These are phyloP conservation scores for Candida ovalis DNA, from an alignment of 805 yeast species.

Conservation along the genomic window DNA sequence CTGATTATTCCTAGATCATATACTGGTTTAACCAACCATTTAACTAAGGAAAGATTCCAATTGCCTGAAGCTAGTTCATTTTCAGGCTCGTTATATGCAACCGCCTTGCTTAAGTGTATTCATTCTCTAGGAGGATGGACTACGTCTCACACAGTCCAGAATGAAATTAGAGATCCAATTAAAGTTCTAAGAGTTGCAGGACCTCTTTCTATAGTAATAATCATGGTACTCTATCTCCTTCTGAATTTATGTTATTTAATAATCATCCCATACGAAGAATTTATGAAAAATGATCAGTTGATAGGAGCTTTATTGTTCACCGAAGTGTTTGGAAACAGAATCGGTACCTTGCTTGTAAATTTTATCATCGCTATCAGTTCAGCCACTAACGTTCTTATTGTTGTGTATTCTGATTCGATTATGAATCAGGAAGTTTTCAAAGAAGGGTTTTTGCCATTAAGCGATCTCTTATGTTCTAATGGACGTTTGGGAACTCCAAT, in stretches of 20 bases:
- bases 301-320: slow-evolving; percentile 45
- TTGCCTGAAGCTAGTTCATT: slow-evolving; percentile 20
- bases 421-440: slow-evolving; percentile 46
- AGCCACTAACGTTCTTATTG: slow-evolving; percentile 48
- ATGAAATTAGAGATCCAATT: slow-evolving; percentile 44
- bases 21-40: slow-evolving; percentile 19
- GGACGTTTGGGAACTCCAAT: slow-evolving; percentile 45
- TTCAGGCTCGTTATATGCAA: slow-evolving; percentile 36
- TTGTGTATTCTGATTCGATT: slow-evolving; percentile 43
- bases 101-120: slow-evolving; percentile 42
- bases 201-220: slow-evolving; percentile 37
- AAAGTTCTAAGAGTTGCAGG: slow-evolving; percentile 44
- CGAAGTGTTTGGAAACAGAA: slow-evolving; percentile 37
- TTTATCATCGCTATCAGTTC: slow-evolving; percentile 43
- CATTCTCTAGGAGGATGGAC: slow-evolving; percentile 50
- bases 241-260: slow-evolving; percentile 43
- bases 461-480: slow-evolving; percentile 40
- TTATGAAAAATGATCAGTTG: slow-evolving; percentile 37
- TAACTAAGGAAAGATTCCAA: slow-evolving; percentile 11
- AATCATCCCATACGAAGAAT: slow-evolving; percentile 40
- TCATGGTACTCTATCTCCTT: slow-evolving; percentile 36
- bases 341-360: slow-evolving; percentile 41
- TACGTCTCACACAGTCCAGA: slow-evolving; percentile 43
- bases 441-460: slow-evolving; percentile 45
- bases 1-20: slow-evolving; percentile 31